phyloP scores from a whole-genome alignment of 768 basidiomycete species.

The Thelephora ganbajun region DNA sequence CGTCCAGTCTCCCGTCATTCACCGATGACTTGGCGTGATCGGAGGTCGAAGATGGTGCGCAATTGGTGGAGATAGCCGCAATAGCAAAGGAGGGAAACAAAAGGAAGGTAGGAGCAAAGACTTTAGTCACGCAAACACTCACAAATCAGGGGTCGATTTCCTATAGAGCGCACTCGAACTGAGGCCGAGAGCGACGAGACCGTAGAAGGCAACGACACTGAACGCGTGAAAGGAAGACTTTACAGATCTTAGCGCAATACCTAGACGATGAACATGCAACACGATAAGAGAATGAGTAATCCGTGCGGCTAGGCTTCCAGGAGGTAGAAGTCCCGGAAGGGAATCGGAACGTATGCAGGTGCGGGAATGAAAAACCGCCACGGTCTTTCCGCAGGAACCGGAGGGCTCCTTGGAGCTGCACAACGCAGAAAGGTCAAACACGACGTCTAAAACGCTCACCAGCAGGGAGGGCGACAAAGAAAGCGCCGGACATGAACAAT shows the following conservation, averaged over 20 bases:
- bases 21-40: neutral
- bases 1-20: too few species aligned
- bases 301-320: neutral
- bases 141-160: slow-evolving; percentile 77
- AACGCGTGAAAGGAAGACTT: slow-evolving; percentile 52
- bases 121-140: slow-evolving; percentile 18
- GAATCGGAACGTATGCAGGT: neutral
- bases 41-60: neutral
- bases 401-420: too few species aligned
- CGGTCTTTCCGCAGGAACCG: too few species aligned
- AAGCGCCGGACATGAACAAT: slow-evolving; percentile 63
- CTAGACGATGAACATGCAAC: slow-evolving; percentile 24
- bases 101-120: neutral
- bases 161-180: slow-evolving; percentile 56
- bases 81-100: neutral
- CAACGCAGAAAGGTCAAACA: neutral
- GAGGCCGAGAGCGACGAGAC: slow-evolving; percentile 46
- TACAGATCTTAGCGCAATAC: slow-evolving; percentile 66
- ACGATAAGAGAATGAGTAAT: neutral
- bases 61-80: neutral
- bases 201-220: slow-evolving; percentile 50
- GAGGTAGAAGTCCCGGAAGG: neutral
- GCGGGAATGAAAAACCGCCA: too few species aligned
- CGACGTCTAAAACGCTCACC: slow-evolving; percentile 35
- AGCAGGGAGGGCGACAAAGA: slow-evolving; percentile 70